These are phyloP conservation scores for Nemania sp. DNA, from an alignment of 2,329 filamentous ascomycete species.

Conservation along the genomic window DNA sequence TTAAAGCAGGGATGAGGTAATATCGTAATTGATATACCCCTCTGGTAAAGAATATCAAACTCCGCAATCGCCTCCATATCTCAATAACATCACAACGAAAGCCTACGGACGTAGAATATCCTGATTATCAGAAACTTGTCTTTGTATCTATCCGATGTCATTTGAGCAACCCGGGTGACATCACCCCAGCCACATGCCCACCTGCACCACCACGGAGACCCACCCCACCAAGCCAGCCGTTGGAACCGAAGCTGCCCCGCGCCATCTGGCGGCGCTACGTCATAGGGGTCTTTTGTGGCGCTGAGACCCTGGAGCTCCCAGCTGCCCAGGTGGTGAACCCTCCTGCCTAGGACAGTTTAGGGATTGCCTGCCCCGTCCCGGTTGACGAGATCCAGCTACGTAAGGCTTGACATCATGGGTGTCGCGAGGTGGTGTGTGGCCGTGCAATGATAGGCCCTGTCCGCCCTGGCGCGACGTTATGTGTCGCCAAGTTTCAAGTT, in stretches of 20 bases:
- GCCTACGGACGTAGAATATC: too few species aligned
- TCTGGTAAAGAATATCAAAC: too few species aligned
- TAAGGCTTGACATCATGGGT: constrained; percentile 26
- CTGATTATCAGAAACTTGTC: too few species aligned
- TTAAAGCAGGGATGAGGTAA: too few species aligned
- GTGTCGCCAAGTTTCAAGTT: too few species aligned
- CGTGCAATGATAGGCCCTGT: constrained; percentile 7
- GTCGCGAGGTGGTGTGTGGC: neutral
- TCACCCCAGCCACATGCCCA: constrained; percentile 4
- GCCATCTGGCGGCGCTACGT: constrained; percentile 10
- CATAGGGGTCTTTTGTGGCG: constrained; percentile 25
- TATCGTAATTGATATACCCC: too few species aligned
- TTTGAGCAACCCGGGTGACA: constrained; percentile 8
- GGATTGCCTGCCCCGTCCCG: neutral
- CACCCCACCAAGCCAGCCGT: neutral
- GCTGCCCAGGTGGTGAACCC: neutral
- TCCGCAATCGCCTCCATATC: too few species aligned
- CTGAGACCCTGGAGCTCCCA: constrained; percentile 3
- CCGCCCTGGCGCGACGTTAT: too few species aligned
- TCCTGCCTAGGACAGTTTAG: too few species aligned
- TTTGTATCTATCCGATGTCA: neutral
- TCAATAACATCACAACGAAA: too few species aligned
- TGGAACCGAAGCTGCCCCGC: constrained; percentile 10
- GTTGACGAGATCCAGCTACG: constrained; percentile 6
- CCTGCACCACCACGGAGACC: too few species aligned